These are phyloP conservation scores for Cyberlindnera euphorbiae DNA, from an alignment of 805 yeast genomes.

Conservation along the genomic window DNA sequence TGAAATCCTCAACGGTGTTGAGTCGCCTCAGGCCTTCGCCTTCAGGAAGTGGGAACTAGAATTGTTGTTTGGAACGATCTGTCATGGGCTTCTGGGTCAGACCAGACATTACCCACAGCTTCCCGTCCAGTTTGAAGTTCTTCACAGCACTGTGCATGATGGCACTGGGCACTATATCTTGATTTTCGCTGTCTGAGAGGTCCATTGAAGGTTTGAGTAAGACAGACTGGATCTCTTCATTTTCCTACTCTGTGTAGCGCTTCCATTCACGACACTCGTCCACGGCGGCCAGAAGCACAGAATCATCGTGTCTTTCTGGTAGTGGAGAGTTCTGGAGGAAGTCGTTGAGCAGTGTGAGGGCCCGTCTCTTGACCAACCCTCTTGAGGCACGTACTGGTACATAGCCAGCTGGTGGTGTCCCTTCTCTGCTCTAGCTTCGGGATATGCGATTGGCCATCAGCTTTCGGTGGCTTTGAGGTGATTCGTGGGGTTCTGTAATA, in stretches of 20 bases:
- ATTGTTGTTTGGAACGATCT: slow-evolving; percentile 3
- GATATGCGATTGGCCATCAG: too few relatives aligned
- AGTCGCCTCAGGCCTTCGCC: slow-evolving; percentile 17
- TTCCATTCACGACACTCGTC: slow-evolving; percentile 18
- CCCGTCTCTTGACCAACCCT: slow-evolving; percentile 7
- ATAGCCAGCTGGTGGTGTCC: too few relatives aligned
- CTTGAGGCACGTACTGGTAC: slow-evolving; percentile 10
- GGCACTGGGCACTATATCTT: background rate
- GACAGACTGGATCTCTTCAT: slow-evolving; percentile 6
- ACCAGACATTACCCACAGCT: slow-evolving; percentile 23
- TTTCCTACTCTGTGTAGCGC: slow-evolving; percentile 17
- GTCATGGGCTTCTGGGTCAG: slow-evolving; percentile 14
- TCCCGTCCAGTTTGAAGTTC: slow-evolving; percentile 4
- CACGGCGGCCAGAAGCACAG: slow-evolving; percentile 9
- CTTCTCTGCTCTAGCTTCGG: too few relatives aligned
- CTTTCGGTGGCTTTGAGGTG: too few relatives aligned
- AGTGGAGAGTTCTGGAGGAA: slow-evolving; percentile 9
- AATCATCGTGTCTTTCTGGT: slow-evolving; percentile 6
- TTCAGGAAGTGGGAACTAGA: slow-evolving; percentile 21
- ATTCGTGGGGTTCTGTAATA: too few relatives aligned
- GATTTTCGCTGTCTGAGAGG: slow-evolving; percentile 1
- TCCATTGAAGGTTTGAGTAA: background rate
- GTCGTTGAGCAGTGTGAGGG: slow-evolving; percentile 1
- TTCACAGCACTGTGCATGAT: background rate
- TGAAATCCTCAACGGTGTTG: slow-evolving; percentile 19